Evolutionary conservation across 257 asterid species (phyloP).

Genomic region (Rauvolfia tetraphylla): DNA sequence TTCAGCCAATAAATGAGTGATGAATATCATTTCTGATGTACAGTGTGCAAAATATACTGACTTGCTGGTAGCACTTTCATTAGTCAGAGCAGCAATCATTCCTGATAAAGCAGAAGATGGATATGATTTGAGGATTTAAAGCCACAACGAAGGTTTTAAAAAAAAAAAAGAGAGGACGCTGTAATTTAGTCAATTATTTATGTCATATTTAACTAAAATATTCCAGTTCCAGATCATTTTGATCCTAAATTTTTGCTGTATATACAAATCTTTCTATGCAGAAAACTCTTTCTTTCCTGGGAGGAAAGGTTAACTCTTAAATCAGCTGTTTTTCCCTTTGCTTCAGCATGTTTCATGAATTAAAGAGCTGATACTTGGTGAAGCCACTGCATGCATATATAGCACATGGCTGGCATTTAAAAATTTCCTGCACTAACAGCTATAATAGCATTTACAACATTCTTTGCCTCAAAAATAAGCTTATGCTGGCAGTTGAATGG

Average conservation of each 20-base stretch:
- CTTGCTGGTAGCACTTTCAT: constrained; percentile 90
- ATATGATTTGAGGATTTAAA: neutral
- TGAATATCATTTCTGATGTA: constrained; percentile 89
- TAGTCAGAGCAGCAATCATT: constrained; percentile 88
- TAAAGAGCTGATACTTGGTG: no score
- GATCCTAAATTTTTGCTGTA: no score
- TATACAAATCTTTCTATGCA: no score
- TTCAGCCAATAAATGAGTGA: constrained; percentile 74
- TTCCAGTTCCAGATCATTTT: neutral
- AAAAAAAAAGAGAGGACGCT: neutral
- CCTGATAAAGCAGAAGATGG: constrained; percentile 32
- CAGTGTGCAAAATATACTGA: constrained; percentile 93
- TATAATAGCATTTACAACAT: no score
- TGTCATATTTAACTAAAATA: neutral
- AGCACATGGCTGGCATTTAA: no score
- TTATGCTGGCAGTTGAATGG: neutral
- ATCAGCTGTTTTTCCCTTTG: no score
- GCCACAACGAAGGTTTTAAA: neutral
- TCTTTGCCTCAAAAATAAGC: neutral
- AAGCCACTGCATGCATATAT: no score
- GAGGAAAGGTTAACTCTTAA: no score
- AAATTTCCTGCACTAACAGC: no score
- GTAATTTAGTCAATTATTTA: neutral
- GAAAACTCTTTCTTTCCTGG: no score
- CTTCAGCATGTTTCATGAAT: no score